Percentiles rank a stretch among this genome's conserved stretches.
Conservation (phyloP, 225 moss, liverwort and hornwort genomes). For the Sphagnum tenellum region DNA sequence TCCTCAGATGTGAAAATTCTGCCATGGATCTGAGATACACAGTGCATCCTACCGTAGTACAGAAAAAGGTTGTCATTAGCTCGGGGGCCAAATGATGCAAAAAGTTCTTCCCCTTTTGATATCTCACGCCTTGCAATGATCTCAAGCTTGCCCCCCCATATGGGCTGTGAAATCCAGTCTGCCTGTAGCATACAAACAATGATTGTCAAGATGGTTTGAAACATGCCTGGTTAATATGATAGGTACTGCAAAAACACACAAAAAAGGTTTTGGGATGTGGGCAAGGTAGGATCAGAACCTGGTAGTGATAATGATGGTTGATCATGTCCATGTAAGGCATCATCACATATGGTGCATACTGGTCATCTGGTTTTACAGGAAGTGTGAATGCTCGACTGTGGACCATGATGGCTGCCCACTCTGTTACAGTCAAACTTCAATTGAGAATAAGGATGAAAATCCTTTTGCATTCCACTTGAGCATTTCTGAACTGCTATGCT, state of each 20-base stretch:
- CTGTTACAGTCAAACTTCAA: slow-evolving; percentile 15
- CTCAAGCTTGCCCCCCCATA: slow-evolving; percentile 83
- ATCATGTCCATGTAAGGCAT: slow-evolving; percentile 99
- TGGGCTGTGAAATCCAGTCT: slow-evolving; percentile 87
- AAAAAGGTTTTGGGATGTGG: background rate
- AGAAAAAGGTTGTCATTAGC: slow-evolving; percentile 90
- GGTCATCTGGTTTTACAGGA: slow-evolving; percentile 66
- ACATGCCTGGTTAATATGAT: too few species aligned
- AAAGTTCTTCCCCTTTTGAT: slow-evolving; percentile 68
- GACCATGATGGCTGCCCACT: slow-evolving; percentile 91
- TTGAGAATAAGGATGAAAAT: too few species aligned
- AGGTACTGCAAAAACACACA: background rate
- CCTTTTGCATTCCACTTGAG: too few species aligned
- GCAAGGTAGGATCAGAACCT: slow-evolving; percentile 26
- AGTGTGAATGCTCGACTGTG: slow-evolving; percentile 97
- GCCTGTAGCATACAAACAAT: slow-evolving; percentile 35
- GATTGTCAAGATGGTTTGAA: background rate
- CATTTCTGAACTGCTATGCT: too few species aligned
- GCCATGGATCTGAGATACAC: background rate
- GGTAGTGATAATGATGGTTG: slow-evolving; percentile 90
- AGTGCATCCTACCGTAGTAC: slow-evolving; percentile 56
- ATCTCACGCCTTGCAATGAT: slow-evolving; percentile 70
- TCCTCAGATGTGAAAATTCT: background rate
- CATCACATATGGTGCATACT: slow-evolving; percentile 84
- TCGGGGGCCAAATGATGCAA: slow-evolving; percentile 93